These are phyloP conservation scores for Colletotrichum coccodes DNA, from an alignment of 2,329 filamentous ascomycete genomes.

Conservation along the genomic window DNA sequence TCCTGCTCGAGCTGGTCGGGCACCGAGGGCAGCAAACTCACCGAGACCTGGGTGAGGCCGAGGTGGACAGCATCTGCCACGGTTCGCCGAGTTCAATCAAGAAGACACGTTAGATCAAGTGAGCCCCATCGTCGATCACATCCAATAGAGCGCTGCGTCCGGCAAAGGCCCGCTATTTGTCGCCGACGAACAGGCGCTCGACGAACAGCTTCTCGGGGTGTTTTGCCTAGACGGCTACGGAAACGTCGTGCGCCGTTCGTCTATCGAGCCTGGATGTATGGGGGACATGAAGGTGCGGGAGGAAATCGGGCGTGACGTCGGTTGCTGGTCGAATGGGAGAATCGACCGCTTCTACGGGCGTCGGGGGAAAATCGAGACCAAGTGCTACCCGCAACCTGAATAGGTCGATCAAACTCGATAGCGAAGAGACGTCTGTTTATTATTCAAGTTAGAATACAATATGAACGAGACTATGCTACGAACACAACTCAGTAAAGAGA, in stretches of 20 bases:
- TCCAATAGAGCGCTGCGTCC: neutral
- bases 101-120: neutral
- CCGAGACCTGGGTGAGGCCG: neutral
- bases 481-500: no score
- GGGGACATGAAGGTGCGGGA: neutral
- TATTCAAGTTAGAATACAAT: no score
- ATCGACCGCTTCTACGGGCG: neutral
- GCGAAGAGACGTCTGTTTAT: no score
- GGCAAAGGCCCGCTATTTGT: neutral
- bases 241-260: neutral
- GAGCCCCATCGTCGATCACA: neutral
- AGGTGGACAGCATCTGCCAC: neutral
- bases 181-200: neutral
- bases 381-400: neutral
- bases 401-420: no score
- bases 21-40: neutral
- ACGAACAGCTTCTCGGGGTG: neutral
- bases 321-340: neutral
- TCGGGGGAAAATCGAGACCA: neutral
- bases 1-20: neutral
- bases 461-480: no score
- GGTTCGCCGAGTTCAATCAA: neutral
- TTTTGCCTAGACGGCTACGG: neutral
- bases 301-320: neutral
- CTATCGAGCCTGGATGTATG: neutral